Conservation (phyloP, 805 yeast genomes). For the Candida montana region DNA sequence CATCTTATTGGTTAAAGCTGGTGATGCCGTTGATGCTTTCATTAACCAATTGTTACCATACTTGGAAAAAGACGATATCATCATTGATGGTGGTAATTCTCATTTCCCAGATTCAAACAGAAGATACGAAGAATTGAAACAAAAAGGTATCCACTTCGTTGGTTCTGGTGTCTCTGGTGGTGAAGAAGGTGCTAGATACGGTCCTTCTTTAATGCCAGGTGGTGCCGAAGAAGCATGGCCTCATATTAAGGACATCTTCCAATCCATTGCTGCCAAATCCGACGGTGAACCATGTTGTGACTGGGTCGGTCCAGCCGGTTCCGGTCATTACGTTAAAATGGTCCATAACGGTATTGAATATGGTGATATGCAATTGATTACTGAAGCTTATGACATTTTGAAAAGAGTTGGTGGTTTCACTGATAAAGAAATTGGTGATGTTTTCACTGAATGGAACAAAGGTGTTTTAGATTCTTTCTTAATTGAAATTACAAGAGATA, state of each 20-base stretch:
- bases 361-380: constrained; percentile 99
- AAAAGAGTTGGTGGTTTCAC: constrained; percentile 89
- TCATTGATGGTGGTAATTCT: constrained; percentile 99
- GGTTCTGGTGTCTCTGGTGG: constrained; percentile 99
- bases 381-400: constrained; percentile 95
- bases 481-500: constrained; percentile 94
- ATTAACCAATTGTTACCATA: constrained; percentile 83
- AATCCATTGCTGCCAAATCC: constrained; percentile 89
- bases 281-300: constrained; percentile 99
- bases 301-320: constrained; percentile 99
- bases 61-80: constrained; percentile 94
- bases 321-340: constrained; percentile 99
- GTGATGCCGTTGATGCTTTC: constrained; percentile 88
- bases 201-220: constrained; percentile 99
- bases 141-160: constrained; percentile 84
- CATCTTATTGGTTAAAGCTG: constrained; percentile 92
- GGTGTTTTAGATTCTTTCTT: constrained; percentile 97
- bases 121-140: constrained; percentile 84
- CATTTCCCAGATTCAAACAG: constrained; percentile 99
- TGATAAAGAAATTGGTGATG: constrained; percentile 90
- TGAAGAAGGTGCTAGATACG: constrained; percentile 99
- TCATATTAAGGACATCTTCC: constrained; percentile 93
- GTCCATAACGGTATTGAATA: constrained; percentile 99
- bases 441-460: constrained; percentile 88
- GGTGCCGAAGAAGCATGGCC: constrained; percentile 99